These are phyloP conservation scores for Diutina scorzettiae DNA, from an alignment of 1,139 yeast species.

Conservation along the genomic window DNA sequence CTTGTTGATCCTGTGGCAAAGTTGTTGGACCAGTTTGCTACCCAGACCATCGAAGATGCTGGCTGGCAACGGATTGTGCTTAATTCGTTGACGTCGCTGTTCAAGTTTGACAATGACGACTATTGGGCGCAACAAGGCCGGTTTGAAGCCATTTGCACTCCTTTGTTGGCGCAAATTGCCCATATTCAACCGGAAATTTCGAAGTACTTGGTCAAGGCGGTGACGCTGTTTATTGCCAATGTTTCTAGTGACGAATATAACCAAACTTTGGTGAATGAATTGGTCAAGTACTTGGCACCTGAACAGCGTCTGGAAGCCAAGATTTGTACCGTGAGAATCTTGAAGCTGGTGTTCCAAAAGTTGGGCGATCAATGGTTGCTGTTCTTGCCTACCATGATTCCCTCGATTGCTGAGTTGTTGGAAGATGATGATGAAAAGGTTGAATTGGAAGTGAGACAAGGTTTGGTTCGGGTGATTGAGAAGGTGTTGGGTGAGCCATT, in stretches of 20 bases:
- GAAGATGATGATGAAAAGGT: conserved; percentile 95
- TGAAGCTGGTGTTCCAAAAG: conserved; percentile 76
- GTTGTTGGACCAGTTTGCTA: conserved; percentile 37
- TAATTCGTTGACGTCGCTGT: conserved; percentile 63
- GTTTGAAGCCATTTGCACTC: conserved; percentile 55
- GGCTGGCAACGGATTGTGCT: conserved; percentile 62
- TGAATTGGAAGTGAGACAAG: conserved; percentile 82
- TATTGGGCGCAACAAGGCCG: conserved; percentile 88
- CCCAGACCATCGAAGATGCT: conserved; percentile 27
- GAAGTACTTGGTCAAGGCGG: conserved; percentile 66
- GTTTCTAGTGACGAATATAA: conserved; percentile 81
- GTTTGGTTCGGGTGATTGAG: conserved; percentile 87
- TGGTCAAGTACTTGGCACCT: conserved; percentile 24
- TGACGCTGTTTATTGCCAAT: conserved; percentile 61
- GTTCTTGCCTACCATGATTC: conserved; percentile 87
- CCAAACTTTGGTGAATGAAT: conserved; percentile 27
- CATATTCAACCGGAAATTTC: conserved; percentile 62
- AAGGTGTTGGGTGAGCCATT: conserved; percentile 89
- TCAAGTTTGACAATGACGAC: conserved; percentile 84
- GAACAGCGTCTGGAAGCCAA: conserved; percentile 31
- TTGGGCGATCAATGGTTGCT: conserved; percentile 93
- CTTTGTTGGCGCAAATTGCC: conserved; percentile 53
- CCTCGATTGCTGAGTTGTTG: conserved; percentile 84
- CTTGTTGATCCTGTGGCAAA: conserved; percentile 59
- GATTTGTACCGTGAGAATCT: conserved; percentile 72